Evolutionary conservation across 345 rosid species (phyloP).

Genomic region (Populus tremula): DNA sequence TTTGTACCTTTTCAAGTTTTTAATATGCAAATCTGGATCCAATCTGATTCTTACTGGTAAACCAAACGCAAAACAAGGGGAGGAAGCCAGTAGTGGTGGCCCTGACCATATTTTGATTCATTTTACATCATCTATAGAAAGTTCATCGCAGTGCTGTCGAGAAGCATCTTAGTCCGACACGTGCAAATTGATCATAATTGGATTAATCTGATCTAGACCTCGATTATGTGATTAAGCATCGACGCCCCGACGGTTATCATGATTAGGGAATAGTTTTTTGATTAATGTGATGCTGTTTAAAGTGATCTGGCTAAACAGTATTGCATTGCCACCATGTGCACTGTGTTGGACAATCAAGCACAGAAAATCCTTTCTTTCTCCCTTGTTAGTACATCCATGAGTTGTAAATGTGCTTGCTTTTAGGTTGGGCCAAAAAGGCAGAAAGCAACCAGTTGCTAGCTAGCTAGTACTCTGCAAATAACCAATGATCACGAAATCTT

Average conservation of each 20-base stretch:
- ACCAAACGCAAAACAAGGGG: constrained; percentile 9
- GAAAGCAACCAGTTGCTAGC: constrained; percentile 8
- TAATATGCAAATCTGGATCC: neutral
- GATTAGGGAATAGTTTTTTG: constrained; percentile 4
- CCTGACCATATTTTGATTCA: neutral
- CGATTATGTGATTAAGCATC: constrained; percentile 10
- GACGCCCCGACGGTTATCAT: constrained; percentile 14
- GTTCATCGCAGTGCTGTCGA: neutral
- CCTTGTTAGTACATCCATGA: neutral
- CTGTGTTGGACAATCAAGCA: neutral
- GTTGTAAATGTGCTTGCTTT: constrained; percentile 11
- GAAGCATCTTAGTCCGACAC: neutral
- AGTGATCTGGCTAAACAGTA: neutral
- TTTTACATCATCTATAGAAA: neutral
- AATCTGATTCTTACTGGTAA: neutral
- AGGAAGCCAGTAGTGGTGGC: constrained; percentile 2
- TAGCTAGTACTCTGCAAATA: neutral
- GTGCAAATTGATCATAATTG: neutral
- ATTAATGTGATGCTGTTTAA: neutral
- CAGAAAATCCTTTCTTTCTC: neutral
- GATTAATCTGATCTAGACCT: neutral
- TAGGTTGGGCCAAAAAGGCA: constrained; percentile 1
- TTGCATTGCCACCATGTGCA: constrained; percentile 20
- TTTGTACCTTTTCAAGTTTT: neutral
- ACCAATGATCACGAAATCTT: neutral